A percentile compares a stretch with the other conserved stretches of the same genome.
These are phyloP conservation scores for Arthrobotrys entomopaga DNA, from an alignment of 2,329 filamentous ascomycete species.

Conservation along the genomic window DNA sequence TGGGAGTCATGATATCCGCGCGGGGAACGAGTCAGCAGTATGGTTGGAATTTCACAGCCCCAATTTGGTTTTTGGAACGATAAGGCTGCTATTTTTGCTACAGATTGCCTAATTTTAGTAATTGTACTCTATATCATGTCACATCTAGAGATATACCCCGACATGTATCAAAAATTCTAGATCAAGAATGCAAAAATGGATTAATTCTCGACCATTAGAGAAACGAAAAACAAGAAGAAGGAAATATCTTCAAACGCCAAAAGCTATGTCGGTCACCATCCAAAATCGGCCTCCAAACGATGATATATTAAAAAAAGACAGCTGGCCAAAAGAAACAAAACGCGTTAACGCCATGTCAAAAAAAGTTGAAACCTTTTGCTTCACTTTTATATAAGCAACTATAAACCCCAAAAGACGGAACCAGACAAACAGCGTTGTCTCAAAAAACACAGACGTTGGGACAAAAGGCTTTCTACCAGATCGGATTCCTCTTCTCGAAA, in stretches of 20 bases:
- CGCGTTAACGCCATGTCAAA: constrained; percentile 11
- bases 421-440: neutral
- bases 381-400: constrained; percentile 15
- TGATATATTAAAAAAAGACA: neutral
- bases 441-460: neutral
- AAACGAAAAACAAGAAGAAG: neutral
- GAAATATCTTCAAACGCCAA: constrained; percentile 42
- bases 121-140: too few species aligned
- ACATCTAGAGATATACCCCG: too few species aligned
- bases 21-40: too few species aligned
- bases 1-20: too few species aligned
- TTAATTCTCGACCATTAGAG: constrained; percentile 3
- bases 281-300: constrained; percentile 1
- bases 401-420: neutral
- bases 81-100: too few species aligned
- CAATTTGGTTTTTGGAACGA: too few species aligned
- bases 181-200: neutral
- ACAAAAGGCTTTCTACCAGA: constrained; percentile 22
- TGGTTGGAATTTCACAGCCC: too few species aligned
- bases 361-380: neutral
- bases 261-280: constrained; percentile 36
- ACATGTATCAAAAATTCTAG: too few species aligned
- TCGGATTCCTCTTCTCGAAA: constrained; percentile 66
- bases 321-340: neutral
- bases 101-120: too few species aligned